Evolutionary conservation across 2,329 filamentous ascomycete genomes (phyloP).

Genomic region (Botryosphaeria dothidea): DNA sequence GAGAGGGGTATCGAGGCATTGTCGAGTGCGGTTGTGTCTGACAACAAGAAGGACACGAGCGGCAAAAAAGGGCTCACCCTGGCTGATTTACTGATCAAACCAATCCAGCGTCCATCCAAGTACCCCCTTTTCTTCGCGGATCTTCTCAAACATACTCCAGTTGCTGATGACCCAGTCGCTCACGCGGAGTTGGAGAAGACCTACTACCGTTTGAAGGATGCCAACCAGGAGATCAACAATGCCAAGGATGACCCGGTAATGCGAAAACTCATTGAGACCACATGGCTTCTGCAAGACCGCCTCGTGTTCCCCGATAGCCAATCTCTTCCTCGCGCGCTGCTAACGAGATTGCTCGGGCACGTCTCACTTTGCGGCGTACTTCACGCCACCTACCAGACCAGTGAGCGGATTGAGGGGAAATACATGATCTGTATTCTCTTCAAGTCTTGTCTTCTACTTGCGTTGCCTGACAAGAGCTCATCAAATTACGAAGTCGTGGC

Average conservation of each 20-base stretch:
- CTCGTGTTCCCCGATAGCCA: conserved; percentile 69
- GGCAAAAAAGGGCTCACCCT: conserved; percentile 78
- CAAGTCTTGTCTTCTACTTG: conserved; percentile 74
- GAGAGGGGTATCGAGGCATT: conserved; percentile 85
- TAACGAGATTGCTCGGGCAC: conserved; percentile 67
- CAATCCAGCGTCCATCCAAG: conserved; percentile 87
- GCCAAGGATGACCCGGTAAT: conserved; percentile 76
- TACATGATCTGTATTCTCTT: conserved; percentile 90
- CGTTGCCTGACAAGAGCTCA: conserved; percentile 64
- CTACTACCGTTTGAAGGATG: conserved; percentile 69
- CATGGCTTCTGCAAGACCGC: conserved; percentile 81
- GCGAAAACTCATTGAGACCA: conserved; percentile 73
- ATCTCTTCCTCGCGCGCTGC: conserved; percentile 53
- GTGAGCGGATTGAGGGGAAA: conserved; percentile 66
- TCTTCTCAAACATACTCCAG: conserved; percentile 78
- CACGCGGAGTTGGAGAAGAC: conserved; percentile 78
- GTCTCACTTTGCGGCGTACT: conserved; percentile 80
- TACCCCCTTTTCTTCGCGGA: conserved; percentile 88
- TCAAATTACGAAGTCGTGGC: conserved; percentile 73
- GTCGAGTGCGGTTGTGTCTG: conserved; percentile 71
- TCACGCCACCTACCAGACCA: conserved; percentile 78
- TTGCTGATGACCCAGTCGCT: conserved; percentile 79
- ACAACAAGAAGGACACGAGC: conserved; percentile 63
- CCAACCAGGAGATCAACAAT: conserved; percentile 77
- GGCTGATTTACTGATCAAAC: conserved; percentile 90